phyloP scores from a whole-genome alignment of 768 basidiomycete species.

The Tephrocybe rancida region DNA sequence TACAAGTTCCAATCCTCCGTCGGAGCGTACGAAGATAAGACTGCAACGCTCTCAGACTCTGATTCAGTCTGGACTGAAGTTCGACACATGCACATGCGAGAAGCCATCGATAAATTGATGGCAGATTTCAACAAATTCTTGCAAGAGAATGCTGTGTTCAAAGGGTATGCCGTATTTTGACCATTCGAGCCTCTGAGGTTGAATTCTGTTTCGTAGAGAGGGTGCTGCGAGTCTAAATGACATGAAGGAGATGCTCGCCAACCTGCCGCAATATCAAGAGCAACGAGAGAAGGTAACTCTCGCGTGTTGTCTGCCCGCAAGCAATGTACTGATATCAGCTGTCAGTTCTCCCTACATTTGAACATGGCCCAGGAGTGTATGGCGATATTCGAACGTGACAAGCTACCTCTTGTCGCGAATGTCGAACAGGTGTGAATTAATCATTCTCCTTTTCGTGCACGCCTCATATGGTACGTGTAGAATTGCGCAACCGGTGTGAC shows the following conservation, averaged over 20 bases:
- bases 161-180: conserved; percentile 58
- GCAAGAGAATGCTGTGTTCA: conserved; percentile 93
- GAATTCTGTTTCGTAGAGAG: conserved; percentile 45
- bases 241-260: conserved; percentile 99
- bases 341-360: conserved; percentile 91
- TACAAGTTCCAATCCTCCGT: conserved; percentile 92
- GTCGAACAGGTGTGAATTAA: conserved; percentile 77
- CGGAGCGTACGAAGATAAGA: conserved; percentile 88
- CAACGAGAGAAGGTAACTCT: conserved; percentile 83
- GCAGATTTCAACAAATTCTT: conserved; percentile 94
- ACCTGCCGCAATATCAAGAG: conserved; percentile 91
- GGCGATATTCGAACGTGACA: conserved; percentile 87
- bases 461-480: conserved; percentile 39
- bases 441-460: conserved; percentile 18
- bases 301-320: background rate
- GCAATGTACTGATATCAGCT: background rate
- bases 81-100: conserved; percentile 98
- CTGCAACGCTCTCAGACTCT: conserved; percentile 79
- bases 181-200: background rate
- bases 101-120: conserved; percentile 97
- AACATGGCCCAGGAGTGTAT: conserved; percentile 99
- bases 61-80: conserved; percentile 92
- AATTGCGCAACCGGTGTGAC: conserved; percentile 93
- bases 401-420: conserved; percentile 77
- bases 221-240: conserved; percentile 90